Evolutionary conservation across 208 protist species (phyloP).

Genomic region (Leptomonas seymouri): DNA sequence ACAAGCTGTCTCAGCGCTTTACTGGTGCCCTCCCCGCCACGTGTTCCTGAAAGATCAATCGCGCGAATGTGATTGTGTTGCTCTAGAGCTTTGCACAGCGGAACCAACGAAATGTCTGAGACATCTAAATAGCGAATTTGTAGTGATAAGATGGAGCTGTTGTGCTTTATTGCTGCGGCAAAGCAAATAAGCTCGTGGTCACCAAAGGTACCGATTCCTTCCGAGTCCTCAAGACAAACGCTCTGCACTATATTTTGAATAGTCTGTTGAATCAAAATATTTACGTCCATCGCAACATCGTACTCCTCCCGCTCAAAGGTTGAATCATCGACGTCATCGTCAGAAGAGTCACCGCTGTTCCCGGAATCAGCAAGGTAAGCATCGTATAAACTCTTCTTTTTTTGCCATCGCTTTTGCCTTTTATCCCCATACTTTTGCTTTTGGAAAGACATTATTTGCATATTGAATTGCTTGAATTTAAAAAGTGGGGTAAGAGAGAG

Average conservation of each 20-base stretch:
- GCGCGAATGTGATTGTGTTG: slow-evolving; percentile 61
- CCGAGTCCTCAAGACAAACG: slow-evolving; percentile 72
- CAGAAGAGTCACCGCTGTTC: slow-evolving; percentile 38
- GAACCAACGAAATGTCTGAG: slow-evolving; percentile 72
- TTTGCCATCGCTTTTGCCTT: slow-evolving; percentile 21
- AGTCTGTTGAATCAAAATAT: slow-evolving; percentile 83
- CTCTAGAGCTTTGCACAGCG: slow-evolving; percentile 67
- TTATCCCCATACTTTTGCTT: slow-evolving; percentile 17
- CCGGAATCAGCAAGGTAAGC: slow-evolving; percentile 77
- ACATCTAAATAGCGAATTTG: slow-evolving; percentile 84
- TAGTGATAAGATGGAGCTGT: slow-evolving; percentile 81
- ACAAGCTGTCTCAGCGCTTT: slow-evolving; percentile 68
- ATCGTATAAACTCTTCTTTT: slow-evolving; percentile 58
- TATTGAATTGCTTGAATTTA: neutral
- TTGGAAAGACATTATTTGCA: neutral
- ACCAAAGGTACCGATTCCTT: slow-evolving; percentile 56
- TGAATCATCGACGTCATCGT: slow-evolving; percentile 34
- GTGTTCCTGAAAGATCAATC: slow-evolving; percentile 76
- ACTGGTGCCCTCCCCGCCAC: slow-evolving; percentile 58
- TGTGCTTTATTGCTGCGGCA: slow-evolving; percentile 75
- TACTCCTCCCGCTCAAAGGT: slow-evolving; percentile 58
- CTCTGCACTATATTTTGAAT: slow-evolving; percentile 78
- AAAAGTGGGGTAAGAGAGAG: slow-evolving; percentile 4
- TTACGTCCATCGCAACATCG: slow-evolving; percentile 73
- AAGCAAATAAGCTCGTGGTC: slow-evolving; percentile 81